Conservation (phyloP, 768 basidiomycete genomes). For the Russula sp. region DNA sequence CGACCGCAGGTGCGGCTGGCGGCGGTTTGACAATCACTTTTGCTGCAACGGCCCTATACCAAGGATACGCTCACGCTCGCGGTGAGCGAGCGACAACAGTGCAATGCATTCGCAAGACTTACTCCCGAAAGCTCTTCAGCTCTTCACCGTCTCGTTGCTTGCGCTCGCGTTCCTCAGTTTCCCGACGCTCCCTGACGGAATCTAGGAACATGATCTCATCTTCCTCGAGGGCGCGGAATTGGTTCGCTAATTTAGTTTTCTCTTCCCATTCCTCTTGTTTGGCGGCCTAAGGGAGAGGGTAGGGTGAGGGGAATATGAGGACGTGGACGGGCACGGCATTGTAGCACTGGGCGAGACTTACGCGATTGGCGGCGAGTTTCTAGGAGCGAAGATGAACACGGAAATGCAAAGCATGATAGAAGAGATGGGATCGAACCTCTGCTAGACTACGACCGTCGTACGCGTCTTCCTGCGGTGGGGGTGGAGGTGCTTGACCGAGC, state of each 20-base stretch:
- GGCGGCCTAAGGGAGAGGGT: slow-evolving; percentile 47
- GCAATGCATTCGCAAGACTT: slow-evolving; percentile 19
- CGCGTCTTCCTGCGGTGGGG: slow-evolving; percentile 63
- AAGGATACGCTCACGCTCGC: neutral
- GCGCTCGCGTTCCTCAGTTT: slow-evolving; percentile 67
- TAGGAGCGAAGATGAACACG: slow-evolving; percentile 28
- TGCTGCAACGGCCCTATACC: slow-evolving; percentile 59
- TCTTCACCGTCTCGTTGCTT: slow-evolving; percentile 74
- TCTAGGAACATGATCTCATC: slow-evolving; percentile 89
- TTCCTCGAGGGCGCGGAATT: slow-evolving; percentile 83
- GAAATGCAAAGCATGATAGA: slow-evolving; percentile 10
- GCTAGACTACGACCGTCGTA: slow-evolving; percentile 84
- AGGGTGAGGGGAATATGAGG: neutral
- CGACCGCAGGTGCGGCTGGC: slow-evolving; percentile 27
- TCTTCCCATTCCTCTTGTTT: slow-evolving; percentile 95
- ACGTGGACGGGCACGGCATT: slow-evolving; percentile 22
- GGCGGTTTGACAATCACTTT: slow-evolving; percentile 41
- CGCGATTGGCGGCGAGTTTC: slow-evolving; percentile 89
- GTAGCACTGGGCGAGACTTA: slow-evolving; percentile 29
- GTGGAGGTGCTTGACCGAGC: slow-evolving; percentile 79
- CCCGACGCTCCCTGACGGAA: slow-evolving; percentile 67
- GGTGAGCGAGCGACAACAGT: neutral
- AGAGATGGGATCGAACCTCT: slow-evolving; percentile 50
- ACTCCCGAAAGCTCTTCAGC: slow-evolving; percentile 74
- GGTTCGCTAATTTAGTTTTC: slow-evolving; percentile 80